phyloP scores from a whole-genome alignment of 1,284 basidiomycete genomes.

The Sphaerobolus stellatus region DNA sequence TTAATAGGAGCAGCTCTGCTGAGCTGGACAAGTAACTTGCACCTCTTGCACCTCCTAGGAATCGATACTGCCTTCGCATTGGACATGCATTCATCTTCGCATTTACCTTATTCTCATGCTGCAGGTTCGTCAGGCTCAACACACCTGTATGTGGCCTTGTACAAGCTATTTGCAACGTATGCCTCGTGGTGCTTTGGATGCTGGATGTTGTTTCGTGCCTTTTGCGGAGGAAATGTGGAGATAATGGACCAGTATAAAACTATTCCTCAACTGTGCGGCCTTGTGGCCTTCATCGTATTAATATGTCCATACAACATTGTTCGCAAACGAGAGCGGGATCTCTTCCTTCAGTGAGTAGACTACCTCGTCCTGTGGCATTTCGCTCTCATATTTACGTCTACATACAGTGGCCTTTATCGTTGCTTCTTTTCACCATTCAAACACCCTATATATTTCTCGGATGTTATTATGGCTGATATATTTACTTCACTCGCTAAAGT shows the following conservation, averaged over 20 bases:
- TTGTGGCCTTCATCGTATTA: slow-evolving; percentile 58
- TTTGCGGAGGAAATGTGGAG: slow-evolving; percentile 54
- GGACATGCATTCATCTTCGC: slow-evolving; percentile 44
- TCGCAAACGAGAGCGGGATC: slow-evolving; percentile 68
- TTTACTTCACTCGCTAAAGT: slow-evolving; percentile 97
- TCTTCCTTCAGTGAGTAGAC: slow-evolving; percentile 67
- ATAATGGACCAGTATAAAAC: slow-evolving; percentile 74
- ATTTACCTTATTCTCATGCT: slow-evolving; percentile 6
- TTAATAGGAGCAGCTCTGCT: slow-evolving; percentile 70
- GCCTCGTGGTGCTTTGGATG: slow-evolving; percentile 54
- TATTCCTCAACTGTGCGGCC: slow-evolving; percentile 66
- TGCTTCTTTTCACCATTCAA: slow-evolving; percentile 68
- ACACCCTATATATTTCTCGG: slow-evolving; percentile 79
- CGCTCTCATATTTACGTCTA: slow-evolving; percentile 1
- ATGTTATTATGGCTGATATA: slow-evolving; percentile 93
- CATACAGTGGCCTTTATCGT: slow-evolving; percentile 31
- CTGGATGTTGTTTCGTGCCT: slow-evolving; percentile 65
- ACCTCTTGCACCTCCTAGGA: slow-evolving; percentile 72
- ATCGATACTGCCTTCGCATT: slow-evolving; percentile 73
- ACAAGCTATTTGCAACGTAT: slow-evolving; percentile 66
- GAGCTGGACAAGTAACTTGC: slow-evolving; percentile 86
- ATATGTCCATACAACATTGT: slow-evolving; percentile 67
- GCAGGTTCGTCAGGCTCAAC: slow-evolving; percentile 30
- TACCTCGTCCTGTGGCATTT: neutral
- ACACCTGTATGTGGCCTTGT: slow-evolving; percentile 61